phyloP scores from a whole-genome alignment of 2,329 filamentous ascomycete species.

The Aspergillus pseudotamarii region DNA sequence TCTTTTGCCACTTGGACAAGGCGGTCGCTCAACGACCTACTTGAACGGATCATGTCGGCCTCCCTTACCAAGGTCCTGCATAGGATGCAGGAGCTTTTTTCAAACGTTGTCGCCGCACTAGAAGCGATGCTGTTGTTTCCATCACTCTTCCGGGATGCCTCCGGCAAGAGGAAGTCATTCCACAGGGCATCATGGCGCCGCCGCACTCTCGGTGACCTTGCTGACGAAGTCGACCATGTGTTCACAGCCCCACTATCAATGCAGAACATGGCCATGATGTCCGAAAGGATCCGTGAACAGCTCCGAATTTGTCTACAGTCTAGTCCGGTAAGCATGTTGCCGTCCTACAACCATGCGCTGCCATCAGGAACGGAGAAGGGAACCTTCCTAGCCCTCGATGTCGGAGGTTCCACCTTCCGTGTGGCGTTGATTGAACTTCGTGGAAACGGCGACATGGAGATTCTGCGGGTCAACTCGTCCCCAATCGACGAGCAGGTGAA shows the following conservation, averaged over 20 bases:
- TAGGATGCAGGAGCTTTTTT: conserved; percentile 45
- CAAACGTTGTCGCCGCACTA: conserved; percentile 41
- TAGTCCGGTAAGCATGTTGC: conserved; percentile 65
- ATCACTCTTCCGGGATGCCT: conserved; percentile 38
- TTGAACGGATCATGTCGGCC: conserved; percentile 34
- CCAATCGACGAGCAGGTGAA: conserved; percentile 61
- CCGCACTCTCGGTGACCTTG: conserved; percentile 42
- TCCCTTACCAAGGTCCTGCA: conserved; percentile 43
- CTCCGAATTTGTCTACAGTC: conserved; percentile 58
- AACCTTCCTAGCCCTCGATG: conserved; percentile 64
- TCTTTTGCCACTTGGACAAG: conserved; percentile 8
- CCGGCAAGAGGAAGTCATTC: conserved; percentile 36
- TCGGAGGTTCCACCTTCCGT: conserved; percentile 68
- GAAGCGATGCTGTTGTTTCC: conserved; percentile 46
- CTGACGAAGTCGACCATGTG: conserved; percentile 41
- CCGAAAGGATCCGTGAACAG: conserved; percentile 50
- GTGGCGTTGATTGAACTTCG: conserved; percentile 64
- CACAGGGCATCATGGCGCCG: conserved; percentile 37
- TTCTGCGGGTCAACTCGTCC: conserved; percentile 57
- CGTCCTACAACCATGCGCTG: conserved; percentile 65
- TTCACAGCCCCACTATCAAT: conserved; percentile 41
- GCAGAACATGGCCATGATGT: conserved; percentile 46
- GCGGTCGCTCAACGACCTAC: neutral
- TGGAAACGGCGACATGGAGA: conserved; percentile 53
- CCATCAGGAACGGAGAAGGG: conserved; percentile 63